Evolutionary conservation across 352 stramenopile genomes (phyloP).

Genomic region (Phytophthora sp.): DNA sequence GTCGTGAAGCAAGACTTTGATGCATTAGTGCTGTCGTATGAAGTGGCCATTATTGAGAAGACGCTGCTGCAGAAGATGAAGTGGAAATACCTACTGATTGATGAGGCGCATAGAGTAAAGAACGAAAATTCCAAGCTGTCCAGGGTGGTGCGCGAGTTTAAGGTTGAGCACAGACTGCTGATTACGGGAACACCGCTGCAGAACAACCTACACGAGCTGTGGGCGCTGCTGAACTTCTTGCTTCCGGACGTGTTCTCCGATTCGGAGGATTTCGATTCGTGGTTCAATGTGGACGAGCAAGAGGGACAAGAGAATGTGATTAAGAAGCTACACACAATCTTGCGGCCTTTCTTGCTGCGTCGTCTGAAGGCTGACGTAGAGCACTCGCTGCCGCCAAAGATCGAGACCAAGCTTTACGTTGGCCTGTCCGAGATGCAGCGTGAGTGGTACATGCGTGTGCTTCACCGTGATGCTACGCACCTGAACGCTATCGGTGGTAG

Average conservation of each 20-base stretch:
- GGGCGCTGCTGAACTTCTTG: conserved; percentile 99
- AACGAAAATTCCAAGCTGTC: conserved; percentile 95
- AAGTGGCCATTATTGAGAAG: conserved; percentile 97
- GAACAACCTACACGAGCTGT: conserved; percentile 99
- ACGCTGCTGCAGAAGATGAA: conserved; percentile 92
- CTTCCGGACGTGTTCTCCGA: conserved; percentile 94
- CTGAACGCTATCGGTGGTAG: conserved; percentile 98
- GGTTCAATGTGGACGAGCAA: conserved; percentile 98
- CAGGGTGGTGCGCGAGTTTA: conserved; percentile 85
- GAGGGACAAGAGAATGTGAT: conserved; percentile 97
- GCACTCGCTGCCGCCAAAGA: conserved; percentile 97
- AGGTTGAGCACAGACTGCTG: conserved; percentile 94
- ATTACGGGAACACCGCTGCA: conserved; percentile 99
- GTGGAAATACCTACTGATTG: conserved; percentile 98
- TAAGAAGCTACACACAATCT: conserved; percentile 97
- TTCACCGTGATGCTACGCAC: conserved; percentile 95
- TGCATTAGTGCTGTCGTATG: conserved; percentile 91
- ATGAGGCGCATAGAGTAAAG: conserved; percentile 99
- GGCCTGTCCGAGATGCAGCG: conserved; percentile 98
- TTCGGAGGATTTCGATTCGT: conserved; percentile 98
- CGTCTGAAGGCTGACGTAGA: conserved; percentile 99
- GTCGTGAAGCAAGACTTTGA: conserved; percentile 91
- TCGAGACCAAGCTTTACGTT: conserved; percentile 99
- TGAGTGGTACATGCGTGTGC: conserved; percentile 98
- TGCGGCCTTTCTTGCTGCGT: conserved; percentile 98